A percentile compares a stretch with the other conserved stretches of the same genome.
These are phyloP conservation scores for Adansonia rubrostipa DNA, from an alignment of 441 rosid species.

Conservation along the genomic window DNA sequence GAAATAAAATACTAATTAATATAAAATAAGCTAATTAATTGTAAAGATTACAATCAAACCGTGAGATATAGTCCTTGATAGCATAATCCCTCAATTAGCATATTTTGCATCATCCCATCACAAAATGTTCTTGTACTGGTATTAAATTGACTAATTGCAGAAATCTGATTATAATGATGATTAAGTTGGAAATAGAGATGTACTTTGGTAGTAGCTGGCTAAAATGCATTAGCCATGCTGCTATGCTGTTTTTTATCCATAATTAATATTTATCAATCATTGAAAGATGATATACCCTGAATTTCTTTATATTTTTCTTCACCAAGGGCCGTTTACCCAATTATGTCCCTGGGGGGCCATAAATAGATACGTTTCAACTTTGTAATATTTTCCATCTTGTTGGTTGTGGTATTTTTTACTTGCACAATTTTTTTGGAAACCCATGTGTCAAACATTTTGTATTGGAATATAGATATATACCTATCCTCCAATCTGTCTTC, in stretches of 20 bases:
- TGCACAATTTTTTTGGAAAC: neutral
- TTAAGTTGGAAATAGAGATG: neutral
- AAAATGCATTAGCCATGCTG: neutral
- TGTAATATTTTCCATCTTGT: neutral
- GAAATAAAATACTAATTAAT: slow-evolving; percentile 1
- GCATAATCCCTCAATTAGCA: neutral
- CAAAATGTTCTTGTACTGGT: neutral
- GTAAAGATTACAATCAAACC: neutral
- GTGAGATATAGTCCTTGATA: neutral
- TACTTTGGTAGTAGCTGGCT: neutral
- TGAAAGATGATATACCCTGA: neutral
- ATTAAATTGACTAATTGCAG: slow-evolving; percentile 1
- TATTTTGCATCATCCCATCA: neutral
- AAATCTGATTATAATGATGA: slow-evolving; percentile 5
- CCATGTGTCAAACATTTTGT: neutral
- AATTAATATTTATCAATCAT: neutral
- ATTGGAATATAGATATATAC: neutral
- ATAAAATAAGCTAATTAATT: neutral
- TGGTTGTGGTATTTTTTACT: neutral
- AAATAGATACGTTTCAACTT: neutral
- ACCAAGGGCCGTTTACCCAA: neutral
- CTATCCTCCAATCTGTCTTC: neutral
- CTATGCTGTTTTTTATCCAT: neutral
- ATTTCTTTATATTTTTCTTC: neutral
- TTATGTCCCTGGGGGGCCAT: neutral